Evolutionary conservation across 2,329 filamentous ascomycete genomes (phyloP).

Genomic region (Tolypocladium cylindrosporum): DNA sequence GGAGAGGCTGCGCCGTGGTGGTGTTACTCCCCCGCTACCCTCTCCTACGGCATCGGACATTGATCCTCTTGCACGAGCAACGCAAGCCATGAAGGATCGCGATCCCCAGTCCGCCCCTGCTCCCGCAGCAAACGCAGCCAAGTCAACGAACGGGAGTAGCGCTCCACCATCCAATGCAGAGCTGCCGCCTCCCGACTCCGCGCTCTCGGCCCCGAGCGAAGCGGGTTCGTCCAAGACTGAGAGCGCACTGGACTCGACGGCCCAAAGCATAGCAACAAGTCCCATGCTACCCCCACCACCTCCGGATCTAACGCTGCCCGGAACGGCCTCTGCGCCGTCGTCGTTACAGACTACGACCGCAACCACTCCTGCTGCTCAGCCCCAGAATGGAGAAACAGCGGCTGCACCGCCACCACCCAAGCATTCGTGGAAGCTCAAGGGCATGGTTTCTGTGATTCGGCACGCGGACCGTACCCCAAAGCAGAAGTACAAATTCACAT

Average conservation of each 20-base stretch:
- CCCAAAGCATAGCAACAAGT: conserved; percentile 25
- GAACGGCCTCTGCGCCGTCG: conserved; percentile 22
- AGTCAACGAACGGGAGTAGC: conserved; percentile 15
- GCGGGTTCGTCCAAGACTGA: conserved; percentile 23
- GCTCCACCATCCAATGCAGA: conserved; percentile 10
- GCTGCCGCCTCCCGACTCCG: conserved; percentile 13
- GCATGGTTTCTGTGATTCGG: conserved; percentile 90
- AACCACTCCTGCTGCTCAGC: conserved; percentile 9
- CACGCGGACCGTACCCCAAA: conserved; percentile 97
- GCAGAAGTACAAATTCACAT: conserved; percentile 99
- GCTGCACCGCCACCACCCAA: conserved; percentile 64
- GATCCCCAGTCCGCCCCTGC: conserved; percentile 18
- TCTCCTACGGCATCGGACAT: conserved; percentile 36
- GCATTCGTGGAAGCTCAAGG: conserved; percentile 96
- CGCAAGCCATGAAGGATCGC: conserved; percentile 26
- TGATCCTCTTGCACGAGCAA: conserved; percentile 26
- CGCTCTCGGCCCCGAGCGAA: conserved; percentile 13
- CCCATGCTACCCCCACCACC: conserved; percentile 23
- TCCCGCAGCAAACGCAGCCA: conserved; percentile 12
- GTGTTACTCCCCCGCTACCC: conserved; percentile 47
- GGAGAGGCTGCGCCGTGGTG: conserved; percentile 57
- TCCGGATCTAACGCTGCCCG: conserved; percentile 17
- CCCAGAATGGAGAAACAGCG: conserved; percentile 23
- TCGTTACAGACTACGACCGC: conserved; percentile 23
- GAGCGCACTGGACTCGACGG: conserved; percentile 17